These are phyloP conservation scores for Globisporangium iwayamae DNA, from an alignment of 352 stramenopile genomes.

Conservation along the genomic window DNA sequence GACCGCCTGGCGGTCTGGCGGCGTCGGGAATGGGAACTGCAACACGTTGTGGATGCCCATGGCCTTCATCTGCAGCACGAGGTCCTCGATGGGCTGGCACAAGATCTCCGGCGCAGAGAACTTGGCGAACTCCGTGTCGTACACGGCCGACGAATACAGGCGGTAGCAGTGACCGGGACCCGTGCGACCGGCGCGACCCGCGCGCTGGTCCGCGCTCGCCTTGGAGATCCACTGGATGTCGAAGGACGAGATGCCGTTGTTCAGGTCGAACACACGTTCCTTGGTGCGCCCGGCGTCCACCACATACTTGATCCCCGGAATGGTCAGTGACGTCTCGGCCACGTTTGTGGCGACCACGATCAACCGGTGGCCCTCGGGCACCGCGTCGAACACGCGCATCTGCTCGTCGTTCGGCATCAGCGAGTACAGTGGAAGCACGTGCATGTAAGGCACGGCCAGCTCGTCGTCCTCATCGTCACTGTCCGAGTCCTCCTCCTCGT, in stretches of 20 bases:
- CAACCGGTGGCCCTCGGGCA: conserved; percentile 87
- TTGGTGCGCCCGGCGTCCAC: conserved; percentile 97
- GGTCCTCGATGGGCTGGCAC: conserved; percentile 92
- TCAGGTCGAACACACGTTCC: conserved; percentile 93
- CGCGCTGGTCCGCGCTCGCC: conserved; percentile 83
- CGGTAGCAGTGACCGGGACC: conserved; percentile 98
- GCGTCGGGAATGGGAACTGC: conserved; percentile 96
- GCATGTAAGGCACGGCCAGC: conserved; percentile 67
- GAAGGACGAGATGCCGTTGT: conserved; percentile 91
- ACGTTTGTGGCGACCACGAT: conserved; percentile 99
- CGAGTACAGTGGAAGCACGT: conserved; percentile 96
- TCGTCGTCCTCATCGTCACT: conserved; percentile 74
- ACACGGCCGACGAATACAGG: conserved; percentile 96
- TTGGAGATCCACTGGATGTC: conserved; percentile 91
- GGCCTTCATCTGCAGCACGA: conserved; percentile 97
- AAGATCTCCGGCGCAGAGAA: conserved; percentile 90
- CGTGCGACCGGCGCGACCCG: conserved; percentile 94
- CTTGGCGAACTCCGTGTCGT: conserved; percentile 92
- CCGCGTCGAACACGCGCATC: conserved; percentile 85
- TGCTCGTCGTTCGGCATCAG: conserved; percentile 96
- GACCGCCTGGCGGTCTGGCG: conserved; percentile 87
- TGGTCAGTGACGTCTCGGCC: conserved; percentile 96
- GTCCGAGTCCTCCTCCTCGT: conserved; percentile 71
- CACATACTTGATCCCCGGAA: conserved; percentile 95
- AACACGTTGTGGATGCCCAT: conserved; percentile 95